Conservation (phyloP, 2,329 filamentous ascomycete species). For the Zalaria obscura region DNA sequence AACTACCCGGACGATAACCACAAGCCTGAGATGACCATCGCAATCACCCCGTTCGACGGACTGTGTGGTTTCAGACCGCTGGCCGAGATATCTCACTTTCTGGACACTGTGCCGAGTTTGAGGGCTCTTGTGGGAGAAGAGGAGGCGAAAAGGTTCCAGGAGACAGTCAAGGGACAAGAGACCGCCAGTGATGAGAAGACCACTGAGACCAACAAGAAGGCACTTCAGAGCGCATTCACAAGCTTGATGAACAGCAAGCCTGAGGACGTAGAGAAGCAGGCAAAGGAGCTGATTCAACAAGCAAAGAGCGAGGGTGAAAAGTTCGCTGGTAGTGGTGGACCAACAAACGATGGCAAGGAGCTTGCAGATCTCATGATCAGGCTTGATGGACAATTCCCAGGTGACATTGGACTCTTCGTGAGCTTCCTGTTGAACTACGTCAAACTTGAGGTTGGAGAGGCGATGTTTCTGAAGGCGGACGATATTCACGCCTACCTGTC, state of each 20-base stretch:
- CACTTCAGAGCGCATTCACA: constrained; percentile 60
- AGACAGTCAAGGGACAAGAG: constrained; percentile 37
- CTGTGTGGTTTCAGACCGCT: constrained; percentile 90
- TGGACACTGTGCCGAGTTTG: constrained; percentile 46
- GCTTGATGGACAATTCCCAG: constrained; percentile 70
- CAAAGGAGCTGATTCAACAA: constrained; percentile 54
- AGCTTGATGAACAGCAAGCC: constrained; percentile 66
- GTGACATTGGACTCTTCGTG: constrained; percentile 86
- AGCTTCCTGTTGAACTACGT: constrained; percentile 97
- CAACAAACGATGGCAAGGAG: constrained; percentile 52
- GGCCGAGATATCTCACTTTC: constrained; percentile 73
- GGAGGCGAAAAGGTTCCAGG: constrained; percentile 29
- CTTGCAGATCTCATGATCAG: constrained; percentile 65
- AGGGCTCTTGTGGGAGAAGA: constrained; percentile 33
- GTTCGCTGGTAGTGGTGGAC: constrained; percentile 63
- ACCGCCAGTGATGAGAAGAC: constrained; percentile 31
- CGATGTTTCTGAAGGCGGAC: constrained; percentile 89
- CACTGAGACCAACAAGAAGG: constrained; percentile 53
- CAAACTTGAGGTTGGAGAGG: constrained; percentile 73
- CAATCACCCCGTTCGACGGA: constrained; percentile 89
- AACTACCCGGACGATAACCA: constrained; percentile 99
- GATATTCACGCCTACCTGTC: constrained; percentile 94
- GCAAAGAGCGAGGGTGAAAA: constrained; percentile 52
- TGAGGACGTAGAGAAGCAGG: constrained; percentile 48
- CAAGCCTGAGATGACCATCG: constrained; percentile 99